A percentile compares a stretch with the other conserved stretches of the same genome.
Conservation (phyloP, 2,329 filamentous ascomycete species). For the Apiospora rasikravindrae region DNA sequence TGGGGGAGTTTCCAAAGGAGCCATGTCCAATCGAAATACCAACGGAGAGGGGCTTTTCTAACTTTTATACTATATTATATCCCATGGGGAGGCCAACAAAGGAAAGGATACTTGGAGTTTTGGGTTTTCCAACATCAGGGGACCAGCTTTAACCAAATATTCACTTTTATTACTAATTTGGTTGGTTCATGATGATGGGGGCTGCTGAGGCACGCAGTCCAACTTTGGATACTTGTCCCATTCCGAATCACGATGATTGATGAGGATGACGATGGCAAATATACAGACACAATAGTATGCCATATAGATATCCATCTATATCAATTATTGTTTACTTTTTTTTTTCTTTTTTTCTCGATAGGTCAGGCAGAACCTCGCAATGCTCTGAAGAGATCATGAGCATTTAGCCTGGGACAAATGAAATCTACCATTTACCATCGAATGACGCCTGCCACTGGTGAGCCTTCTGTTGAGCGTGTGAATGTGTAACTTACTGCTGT, state of each 20-base stretch:
- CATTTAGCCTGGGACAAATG: not conserved
- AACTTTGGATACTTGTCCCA: not conserved
- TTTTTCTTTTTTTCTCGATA: not conserved
- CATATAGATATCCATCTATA: not conserved
- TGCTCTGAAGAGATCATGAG: not conserved
- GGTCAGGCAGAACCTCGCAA: not conserved
- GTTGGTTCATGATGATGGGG: not conserved
- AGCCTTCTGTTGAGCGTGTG: not conserved
- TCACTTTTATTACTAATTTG: slow-evolving; percentile 1
- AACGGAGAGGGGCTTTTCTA: not conserved
- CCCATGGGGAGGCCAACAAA: not conserved
- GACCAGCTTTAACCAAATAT: slow-evolving; percentile 9
- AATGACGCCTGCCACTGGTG: not conserved
- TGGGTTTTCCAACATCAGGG: slow-evolving; percentile 4
- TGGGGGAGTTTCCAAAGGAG: not conserved
- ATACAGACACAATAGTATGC: not conserved
- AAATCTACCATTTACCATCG: not conserved
- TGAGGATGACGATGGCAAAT: not conserved
- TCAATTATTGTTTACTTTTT: not conserved
- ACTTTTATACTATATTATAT: slow-evolving; percentile 17
- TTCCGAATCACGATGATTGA: not conserved
- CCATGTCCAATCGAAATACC: slow-evolving; percentile 10
- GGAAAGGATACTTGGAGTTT: slow-evolving; percentile 14
- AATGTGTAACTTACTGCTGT: not conserved
- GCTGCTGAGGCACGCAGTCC: slow-evolving; percentile 1